phyloP scores from a whole-genome alignment of 148 eudicot species.

The Selenicereus undatus region DNA sequence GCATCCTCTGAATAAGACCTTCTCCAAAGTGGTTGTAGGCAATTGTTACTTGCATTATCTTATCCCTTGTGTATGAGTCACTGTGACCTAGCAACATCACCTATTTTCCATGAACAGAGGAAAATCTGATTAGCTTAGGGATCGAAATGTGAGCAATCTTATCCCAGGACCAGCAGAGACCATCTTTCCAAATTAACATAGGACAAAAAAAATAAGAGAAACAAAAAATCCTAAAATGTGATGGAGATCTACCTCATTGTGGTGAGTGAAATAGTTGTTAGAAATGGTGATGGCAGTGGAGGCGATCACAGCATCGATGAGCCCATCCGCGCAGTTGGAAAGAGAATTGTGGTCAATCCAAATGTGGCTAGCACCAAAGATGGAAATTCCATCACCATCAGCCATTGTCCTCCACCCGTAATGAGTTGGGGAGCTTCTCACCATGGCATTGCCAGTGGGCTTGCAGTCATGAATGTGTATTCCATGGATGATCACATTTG shows the following conservation, averaged over 20 bases:
- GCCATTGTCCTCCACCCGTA: constrained; percentile 82
- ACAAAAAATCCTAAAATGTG: no score
- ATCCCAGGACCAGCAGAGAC: no score
- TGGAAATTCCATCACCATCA: constrained; percentile 82
- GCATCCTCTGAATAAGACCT: constrained; percentile 7
- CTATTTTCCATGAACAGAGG: constrained; percentile 29
- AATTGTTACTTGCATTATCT: constrained; percentile 21
- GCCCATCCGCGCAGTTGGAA: constrained; percentile 80
- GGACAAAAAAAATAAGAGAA: no score
- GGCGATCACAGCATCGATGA: constrained; percentile 76
- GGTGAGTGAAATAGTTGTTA: constrained; percentile 84
- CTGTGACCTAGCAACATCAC: constrained; percentile 91
- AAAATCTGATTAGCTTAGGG: background rate
- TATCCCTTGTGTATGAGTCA: constrained; percentile 63
- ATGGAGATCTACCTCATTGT: constrained; percentile 58
- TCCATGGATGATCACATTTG: constrained; percentile 84
- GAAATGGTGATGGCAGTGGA: constrained; percentile 90
- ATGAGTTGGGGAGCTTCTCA: constrained; percentile 72
- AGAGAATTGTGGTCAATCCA: constrained; percentile 90
- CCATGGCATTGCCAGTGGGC: constrained; percentile 86
- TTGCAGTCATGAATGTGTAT: constrained; percentile 75
- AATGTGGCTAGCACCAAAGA: constrained; percentile 71
- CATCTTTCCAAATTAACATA: no score
- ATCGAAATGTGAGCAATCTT: background rate
- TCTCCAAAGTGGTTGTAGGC: constrained; percentile 9